phyloP scores from a whole-genome alignment of 768 basidiomycete genomes.

The button mushroom (Agaricus bisporus) region DNA sequence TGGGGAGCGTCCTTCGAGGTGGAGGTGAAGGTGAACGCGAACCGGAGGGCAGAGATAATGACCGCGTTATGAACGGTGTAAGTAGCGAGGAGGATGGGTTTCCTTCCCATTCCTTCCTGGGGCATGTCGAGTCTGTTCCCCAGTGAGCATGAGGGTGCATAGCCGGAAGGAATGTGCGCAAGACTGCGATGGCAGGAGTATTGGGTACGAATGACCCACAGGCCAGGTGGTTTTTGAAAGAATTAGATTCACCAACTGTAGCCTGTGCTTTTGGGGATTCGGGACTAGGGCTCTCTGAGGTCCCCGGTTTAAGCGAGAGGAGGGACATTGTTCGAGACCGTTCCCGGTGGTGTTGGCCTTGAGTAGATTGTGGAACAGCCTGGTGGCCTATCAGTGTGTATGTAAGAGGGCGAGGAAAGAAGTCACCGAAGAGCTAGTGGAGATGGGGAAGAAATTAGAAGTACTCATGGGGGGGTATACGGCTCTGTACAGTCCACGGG shows the following conservation, averaged over 20 bases:
- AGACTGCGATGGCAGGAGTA: not conserved
- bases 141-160: not conserved
- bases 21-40: conserved; percentile 11
- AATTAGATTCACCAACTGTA: conserved; percentile 15
- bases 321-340: conserved; percentile 22
- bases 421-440: not conserved
- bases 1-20: conserved; percentile 14
- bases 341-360: not conserved
- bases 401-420: not conserved
- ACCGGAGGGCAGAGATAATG: conserved; percentile 11
- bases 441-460: not conserved
- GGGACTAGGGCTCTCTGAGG: conserved; percentile 15
- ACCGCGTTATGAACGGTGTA: conserved; percentile 18
- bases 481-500: not conserved
- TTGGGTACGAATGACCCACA: conserved; percentile 23
- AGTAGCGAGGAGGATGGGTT: conserved; percentile 12
- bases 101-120: conserved; percentile 14
- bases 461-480: not conserved
- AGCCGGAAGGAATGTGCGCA: conserved; percentile 3
- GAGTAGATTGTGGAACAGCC: not conserved
- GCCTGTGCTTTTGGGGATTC: conserved; percentile 21
- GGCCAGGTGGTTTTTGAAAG: conserved; percentile 17
- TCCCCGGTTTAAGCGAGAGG: conserved; percentile 20
- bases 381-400: not conserved
- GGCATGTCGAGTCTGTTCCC: conserved; percentile 15